Evolutionary conservation across 2,329 filamentous ascomycete genomes (phyloP).

Genomic region (Parastagonospora nodorum): DNA sequence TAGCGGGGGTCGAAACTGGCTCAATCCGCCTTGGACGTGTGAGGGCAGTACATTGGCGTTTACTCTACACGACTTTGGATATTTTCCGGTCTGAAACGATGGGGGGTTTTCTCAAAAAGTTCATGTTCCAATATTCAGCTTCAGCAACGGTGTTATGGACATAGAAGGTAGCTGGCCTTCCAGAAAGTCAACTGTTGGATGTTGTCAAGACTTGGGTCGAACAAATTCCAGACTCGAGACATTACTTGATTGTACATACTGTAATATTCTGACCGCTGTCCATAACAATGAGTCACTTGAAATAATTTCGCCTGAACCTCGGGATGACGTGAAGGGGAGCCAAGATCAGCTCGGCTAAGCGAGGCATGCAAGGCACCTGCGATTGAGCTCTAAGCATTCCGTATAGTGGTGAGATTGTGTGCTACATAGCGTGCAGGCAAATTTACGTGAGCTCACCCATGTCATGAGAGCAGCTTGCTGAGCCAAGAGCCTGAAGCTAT

Average conservation of each 20-base stretch:
- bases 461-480: too few relatives aligned
- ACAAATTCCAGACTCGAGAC: constrained; percentile 7
- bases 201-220: constrained; percentile 14
- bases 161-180: background rate
- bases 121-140: constrained; percentile 4
- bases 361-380: constrained; percentile 10
- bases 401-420: background rate
- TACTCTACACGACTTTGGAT: constrained; percentile 8
- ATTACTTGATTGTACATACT: constrained; percentile 28
- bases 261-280: constrained; percentile 18
- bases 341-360: constrained; percentile 11
- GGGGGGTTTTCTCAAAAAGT: constrained; percentile 38
- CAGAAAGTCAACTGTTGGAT: constrained; percentile 2
- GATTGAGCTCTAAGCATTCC: background rate
- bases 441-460: too few relatives aligned
- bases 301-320: constrained; percentile 11
- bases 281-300: constrained; percentile 15
- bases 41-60: constrained; percentile 33
- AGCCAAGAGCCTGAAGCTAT: too few relatives aligned
- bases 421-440: too few relatives aligned
- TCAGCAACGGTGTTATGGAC: background rate
- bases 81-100: background rate
- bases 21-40: constrained; percentile 11
- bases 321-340: constrained; percentile 23
- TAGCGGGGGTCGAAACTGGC: constrained; percentile 36